Conservation (phyloP, 2,329 filamentous ascomycete genomes). For the Elsinoe fawcettii region DNA sequence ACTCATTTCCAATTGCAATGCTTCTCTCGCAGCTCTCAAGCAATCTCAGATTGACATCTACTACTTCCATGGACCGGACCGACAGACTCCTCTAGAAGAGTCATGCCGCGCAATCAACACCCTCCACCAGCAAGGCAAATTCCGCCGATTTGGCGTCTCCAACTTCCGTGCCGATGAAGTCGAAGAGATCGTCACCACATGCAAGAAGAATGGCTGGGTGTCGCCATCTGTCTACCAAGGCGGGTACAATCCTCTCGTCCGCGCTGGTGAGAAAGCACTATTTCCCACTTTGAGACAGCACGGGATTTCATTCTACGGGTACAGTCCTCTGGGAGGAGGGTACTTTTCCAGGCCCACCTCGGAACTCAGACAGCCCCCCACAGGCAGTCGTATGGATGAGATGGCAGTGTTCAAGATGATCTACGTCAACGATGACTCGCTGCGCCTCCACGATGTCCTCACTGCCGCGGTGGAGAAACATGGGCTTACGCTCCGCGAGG, state of each 20-base stretch:
- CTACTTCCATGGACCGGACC: slow-evolving; percentile 43
- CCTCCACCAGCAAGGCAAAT: slow-evolving; percentile 36
- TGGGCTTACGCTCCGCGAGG: slow-evolving; percentile 35
- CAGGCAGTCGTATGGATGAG: slow-evolving; percentile 23
- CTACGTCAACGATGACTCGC: slow-evolving; percentile 36
- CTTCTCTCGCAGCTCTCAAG: slow-evolving; percentile 24
- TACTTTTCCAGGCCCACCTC: slow-evolving; percentile 35
- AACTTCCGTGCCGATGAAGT: slow-evolving; percentile 43
- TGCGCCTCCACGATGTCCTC: slow-evolving; percentile 37
- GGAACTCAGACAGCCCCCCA: slow-evolving; percentile 28
- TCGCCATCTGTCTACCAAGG: slow-evolving; percentile 43
- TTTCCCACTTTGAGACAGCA: slow-evolving; percentile 38
- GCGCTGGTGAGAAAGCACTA: slow-evolving; percentile 37
- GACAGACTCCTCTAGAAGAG: slow-evolving; percentile 37
- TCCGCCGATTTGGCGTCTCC: slow-evolving; percentile 41
- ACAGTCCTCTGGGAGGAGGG: slow-evolving; percentile 27
- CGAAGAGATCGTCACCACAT: slow-evolving; percentile 37
- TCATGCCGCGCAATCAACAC: slow-evolving; percentile 37
- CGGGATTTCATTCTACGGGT: slow-evolving; percentile 40
- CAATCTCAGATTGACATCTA: slow-evolving; percentile 30
- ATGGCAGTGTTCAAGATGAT: slow-evolving; percentile 30
- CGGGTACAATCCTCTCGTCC: slow-evolving; percentile 40
- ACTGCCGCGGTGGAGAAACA: slow-evolving; percentile 30
- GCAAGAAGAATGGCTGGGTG: slow-evolving; percentile 35
- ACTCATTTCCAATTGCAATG: slow-evolving; percentile 22